Base-by-base conservation (phyloP, 2,329 filamentous ascomycete species). In the Leptographium lundbergii region DNA sequence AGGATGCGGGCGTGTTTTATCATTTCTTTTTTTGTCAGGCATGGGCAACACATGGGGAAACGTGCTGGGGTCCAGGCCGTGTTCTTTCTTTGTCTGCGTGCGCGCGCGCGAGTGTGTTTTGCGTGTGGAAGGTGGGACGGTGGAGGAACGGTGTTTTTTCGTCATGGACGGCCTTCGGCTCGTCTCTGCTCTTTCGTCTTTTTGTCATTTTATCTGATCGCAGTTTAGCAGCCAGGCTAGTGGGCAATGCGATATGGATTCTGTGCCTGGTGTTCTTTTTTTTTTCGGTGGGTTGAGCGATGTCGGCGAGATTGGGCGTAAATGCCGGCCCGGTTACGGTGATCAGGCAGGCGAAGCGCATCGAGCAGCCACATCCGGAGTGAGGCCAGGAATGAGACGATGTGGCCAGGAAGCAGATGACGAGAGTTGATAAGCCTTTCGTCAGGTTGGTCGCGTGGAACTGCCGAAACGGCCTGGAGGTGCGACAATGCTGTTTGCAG, bases 391-490 rank as follows among this genome's bases (percentile, higher is more conserved):
- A 7, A 17, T 11, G 47, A 22, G n/a, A 50, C 17, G 47, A 25
- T 42, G 39, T 14, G 36, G 27, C 7, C 27, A 29, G 27, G 27
- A 29, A 29, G 27, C 4, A 29, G 27, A 29, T 7, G 27, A 29
- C 32, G 32, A 34, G 32, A 34, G 32, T 34, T 34, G 32, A 10
- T 10, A 34, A 34, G 32, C 7, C 32, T 10, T 34, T 11, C 9
- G 10, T 34, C n/a, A 9, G 32, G 32, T 34, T 34, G 13, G 42
- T 57, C 59, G 59, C 56, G 47, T 58, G 56, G 25, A 58, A 32
- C 56, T 60, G 19, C 59, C 59, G n/a, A 24, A 60, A 58, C 29
- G 48, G 24, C 32, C 45, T 56, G 10, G 7, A 48, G 11, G 19
- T n/a, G 45, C 39, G 17, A 45, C 39, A 6, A 45, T 45, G 39